Percentiles rank a stretch among this genome's conserved stretches.
Evolutionary conservation across 768 basidiomycete genomes (phyloP).

Genomic region (Mrakia hoshinonis): DNA sequence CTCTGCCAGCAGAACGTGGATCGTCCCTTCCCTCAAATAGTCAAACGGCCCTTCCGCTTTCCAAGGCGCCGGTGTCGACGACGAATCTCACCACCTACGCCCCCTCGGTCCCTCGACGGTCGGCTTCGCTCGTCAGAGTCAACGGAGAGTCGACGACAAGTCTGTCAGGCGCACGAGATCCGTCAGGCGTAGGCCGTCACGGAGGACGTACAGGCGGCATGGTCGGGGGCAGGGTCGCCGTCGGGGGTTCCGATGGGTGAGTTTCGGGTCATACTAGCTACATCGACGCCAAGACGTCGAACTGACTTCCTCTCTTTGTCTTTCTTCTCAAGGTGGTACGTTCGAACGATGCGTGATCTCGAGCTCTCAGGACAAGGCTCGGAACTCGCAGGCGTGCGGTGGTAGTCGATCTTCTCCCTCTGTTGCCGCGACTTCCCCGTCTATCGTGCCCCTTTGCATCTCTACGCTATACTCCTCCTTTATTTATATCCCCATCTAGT

Average conservation of each 20-base stretch:
- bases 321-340: neutral
- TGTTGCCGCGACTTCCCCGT: neutral
- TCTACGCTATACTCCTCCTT: no score
- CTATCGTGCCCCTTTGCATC: neutral
- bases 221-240: no score
- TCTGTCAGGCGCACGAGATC: no score
- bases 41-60: neutral
- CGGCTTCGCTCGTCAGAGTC: neutral
- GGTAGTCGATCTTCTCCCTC: neutral
- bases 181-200: no score
- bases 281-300: no score
- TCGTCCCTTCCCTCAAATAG: slow-evolving; percentile 15
- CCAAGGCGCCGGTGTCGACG: slow-evolving; percentile 14
- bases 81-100: neutral
- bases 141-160: slow-evolving; percentile 26
- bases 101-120: neutral
- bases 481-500: neutral
- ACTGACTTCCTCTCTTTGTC: neutral
- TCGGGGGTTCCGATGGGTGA: neutral
- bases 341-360: neutral
- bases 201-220: no score
- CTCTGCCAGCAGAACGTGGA: neutral
- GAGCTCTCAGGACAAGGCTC: neutral
- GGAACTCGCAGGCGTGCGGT: neutral
- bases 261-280: neutral